Conservation (phyloP, 768 basidiomycete genomes). For the Megacollybia marginata region DNA sequence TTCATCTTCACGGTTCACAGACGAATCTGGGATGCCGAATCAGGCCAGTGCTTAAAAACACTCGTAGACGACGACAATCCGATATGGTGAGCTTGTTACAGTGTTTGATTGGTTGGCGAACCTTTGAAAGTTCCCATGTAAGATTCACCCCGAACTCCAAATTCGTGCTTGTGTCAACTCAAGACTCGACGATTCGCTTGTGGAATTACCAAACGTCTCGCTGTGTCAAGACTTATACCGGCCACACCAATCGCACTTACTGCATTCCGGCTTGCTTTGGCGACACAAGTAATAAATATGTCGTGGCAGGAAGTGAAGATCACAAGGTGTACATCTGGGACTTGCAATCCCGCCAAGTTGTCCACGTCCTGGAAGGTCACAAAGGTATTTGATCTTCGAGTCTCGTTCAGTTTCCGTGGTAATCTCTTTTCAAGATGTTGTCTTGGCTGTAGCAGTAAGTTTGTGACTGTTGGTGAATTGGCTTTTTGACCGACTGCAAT, state of each 20-base stretch:
- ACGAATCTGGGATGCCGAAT: conserved; percentile 95
- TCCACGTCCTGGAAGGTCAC: conserved; percentile 75
- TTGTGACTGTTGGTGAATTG: not conserved
- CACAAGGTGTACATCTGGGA: conserved; percentile 87
- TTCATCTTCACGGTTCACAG: conserved; percentile 31
- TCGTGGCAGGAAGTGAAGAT: conserved; percentile 90
- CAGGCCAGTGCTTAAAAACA: conserved; percentile 96
- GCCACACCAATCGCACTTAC: conserved; percentile 81
- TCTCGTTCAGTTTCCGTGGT: not conserved
- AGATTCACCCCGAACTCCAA: conserved; percentile 89
- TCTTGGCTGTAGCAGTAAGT: conserved; percentile 71
- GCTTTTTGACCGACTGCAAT: conserved; percentile 3
- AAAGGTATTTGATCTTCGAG: conserved; percentile 42
- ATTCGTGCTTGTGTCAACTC: conserved; percentile 84
- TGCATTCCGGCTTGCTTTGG: conserved; percentile 68
- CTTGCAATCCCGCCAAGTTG: conserved; percentile 68
- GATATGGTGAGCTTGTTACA: conserved; percentile 53
- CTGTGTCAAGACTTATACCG: conserved; percentile 88
- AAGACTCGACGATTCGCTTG: conserved; percentile 89
- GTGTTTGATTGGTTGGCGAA: conserved; percentile 6
- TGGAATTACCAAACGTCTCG: conserved; percentile 92
- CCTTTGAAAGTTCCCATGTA: conserved; percentile 62
- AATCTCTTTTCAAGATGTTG: conserved; percentile 39
- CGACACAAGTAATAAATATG: conserved; percentile 48
- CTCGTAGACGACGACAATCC: conserved; percentile 96